Conservation (phyloP, 1,139 yeast genomes). For the Yamadazyma oceani region DNA sequence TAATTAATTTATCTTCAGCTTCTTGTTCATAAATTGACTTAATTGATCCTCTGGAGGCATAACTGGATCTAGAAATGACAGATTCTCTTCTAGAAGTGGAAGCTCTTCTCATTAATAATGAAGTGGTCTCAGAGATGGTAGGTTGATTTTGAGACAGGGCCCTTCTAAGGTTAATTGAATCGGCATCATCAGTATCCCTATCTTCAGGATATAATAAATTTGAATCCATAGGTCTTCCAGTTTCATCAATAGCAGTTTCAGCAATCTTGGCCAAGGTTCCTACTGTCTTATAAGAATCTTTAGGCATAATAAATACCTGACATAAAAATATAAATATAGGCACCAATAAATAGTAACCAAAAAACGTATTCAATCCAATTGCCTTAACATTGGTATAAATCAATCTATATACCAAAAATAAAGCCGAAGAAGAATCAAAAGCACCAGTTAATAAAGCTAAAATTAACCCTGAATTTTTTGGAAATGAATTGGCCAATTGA, state of each 20-base stretch:
- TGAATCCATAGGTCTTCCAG: slow-evolving; percentile 49
- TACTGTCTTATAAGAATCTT: slow-evolving; percentile 67
- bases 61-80: slow-evolving; percentile 33
- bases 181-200: slow-evolving; percentile 18
- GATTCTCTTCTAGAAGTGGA: slow-evolving; percentile 38
- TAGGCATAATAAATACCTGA: slow-evolving; percentile 79
- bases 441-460: slow-evolving; percentile 45
- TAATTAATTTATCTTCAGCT: slow-evolving; percentile 55
- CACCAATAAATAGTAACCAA: slow-evolving; percentile 63
- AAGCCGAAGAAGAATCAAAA: slow-evolving; percentile 42
- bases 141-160: slow-evolving; percentile 25
- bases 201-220: slow-evolving; percentile 40
- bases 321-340: slow-evolving; percentile 74
- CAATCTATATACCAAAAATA: slow-evolving; percentile 59
- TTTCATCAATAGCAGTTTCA: slow-evolving; percentile 69
- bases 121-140: slow-evolving; percentile 42
- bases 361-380: slow-evolving; percentile 52
- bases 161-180: slow-evolving; percentile 10
- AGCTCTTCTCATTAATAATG: slow-evolving; percentile 40
- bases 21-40: slow-evolving; percentile 66
- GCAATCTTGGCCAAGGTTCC: slow-evolving; percentile 67
- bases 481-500: slow-evolving; percentile 48
- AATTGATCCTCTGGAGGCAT: slow-evolving; percentile 32
- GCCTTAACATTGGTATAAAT: slow-evolving; percentile 48
- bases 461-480: slow-evolving; percentile 41